Evolutionary conservation across 192 early-diverging fungal genomes (phyloP).

Genomic region (Umbelopsis vinacea): DNA sequence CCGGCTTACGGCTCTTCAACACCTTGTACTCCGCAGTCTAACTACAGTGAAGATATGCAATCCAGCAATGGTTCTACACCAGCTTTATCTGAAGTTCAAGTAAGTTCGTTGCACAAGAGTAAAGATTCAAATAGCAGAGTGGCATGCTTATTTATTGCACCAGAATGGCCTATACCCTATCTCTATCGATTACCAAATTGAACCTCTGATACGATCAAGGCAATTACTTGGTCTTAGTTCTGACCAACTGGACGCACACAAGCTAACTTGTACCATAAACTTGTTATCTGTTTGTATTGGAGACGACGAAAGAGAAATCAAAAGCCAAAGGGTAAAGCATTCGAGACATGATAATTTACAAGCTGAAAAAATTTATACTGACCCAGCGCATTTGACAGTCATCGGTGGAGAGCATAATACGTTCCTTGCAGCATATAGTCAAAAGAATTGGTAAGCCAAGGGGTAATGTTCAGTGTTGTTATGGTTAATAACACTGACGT

Average conservation of each 20-base stretch:
- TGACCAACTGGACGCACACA: not conserved
- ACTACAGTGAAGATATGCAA: not conserved
- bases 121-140: not conserved
- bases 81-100: not conserved
- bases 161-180: not conserved
- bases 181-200: not conserved
- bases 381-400: not conserved
- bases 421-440: not conserved
- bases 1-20: not conserved
- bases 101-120: not conserved
- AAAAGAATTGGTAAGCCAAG: constrained; percentile 7
- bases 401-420: constrained; percentile 3
- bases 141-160: not conserved
- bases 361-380: not conserved
- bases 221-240: not conserved
- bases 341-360: not conserved
- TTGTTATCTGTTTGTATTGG: not conserved
- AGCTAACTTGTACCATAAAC: constrained; percentile 4
- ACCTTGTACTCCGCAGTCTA: constrained; percentile 8
- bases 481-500: constrained; percentile 1
- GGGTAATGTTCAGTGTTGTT: not conserved
- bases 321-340: constrained; percentile 1
- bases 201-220: not conserved
- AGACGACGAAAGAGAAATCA: not conserved
- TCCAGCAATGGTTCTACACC: constrained; percentile 3